Evolutionary conservation across 2,329 filamentous ascomycete species (phyloP), one percentile per base, ranked within the genome.

Genomic region (Penicillium sp.): DNA sequence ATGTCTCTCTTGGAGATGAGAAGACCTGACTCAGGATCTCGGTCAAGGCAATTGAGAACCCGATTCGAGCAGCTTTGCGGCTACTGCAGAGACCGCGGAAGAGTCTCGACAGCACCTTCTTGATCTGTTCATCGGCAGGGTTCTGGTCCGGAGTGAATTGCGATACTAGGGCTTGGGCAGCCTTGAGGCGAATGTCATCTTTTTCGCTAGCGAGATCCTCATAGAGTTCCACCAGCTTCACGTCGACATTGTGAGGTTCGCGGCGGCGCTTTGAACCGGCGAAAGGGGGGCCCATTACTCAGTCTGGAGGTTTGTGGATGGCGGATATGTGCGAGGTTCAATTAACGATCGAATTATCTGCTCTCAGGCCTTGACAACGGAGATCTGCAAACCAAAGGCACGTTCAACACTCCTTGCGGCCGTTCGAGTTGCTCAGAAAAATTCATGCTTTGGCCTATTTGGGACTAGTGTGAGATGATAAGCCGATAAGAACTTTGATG

Each of bases 21-120:
- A 89, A 89, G 5, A 92, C 75, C 67, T 93, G 85, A 5, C 84
- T 81, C 43, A 96, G 72, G 9, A 95, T 78, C 73, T 97, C 92
- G 0, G 92, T 89, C 63, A 97, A 78, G 0, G 93, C 93, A 53
- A 97, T 81, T 52, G 91, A 96, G 72, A 96, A 97, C 4, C 94
- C 94, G 49, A 94, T 78, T 26, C 94, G 84, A 18, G 93, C 91
- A 13, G 90, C 90, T 76, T 96, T 96, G 55, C 91, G 87, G 53
- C 91, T 88, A 71, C 92, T 97, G 59, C 92, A 92, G 18, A 97
- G 85, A 39, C 94, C 94, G 53, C 90, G 86, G 72, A 97, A 90
- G 37, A 99, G 79, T 26, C 89, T 82, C 69, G 84, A 83, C 61
- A 80, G 59, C 1, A 69, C 69, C 53, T 74, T 75, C 50, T 71